Evolutionary conservation across 768 basidiomycete genomes (phyloP).

Genomic region (Lepiota brunneoincarnata): DNA sequence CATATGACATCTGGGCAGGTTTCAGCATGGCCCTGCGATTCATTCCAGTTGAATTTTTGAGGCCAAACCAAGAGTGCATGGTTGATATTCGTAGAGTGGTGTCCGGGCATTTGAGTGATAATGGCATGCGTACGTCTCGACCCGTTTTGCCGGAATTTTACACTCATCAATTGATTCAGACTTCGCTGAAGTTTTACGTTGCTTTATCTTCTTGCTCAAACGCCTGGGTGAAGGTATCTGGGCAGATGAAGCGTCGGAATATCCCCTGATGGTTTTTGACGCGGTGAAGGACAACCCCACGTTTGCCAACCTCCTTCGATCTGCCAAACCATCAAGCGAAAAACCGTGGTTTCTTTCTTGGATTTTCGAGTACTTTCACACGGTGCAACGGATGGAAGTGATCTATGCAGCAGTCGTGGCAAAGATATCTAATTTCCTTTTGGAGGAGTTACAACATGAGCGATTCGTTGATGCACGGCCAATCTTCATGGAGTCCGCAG

Average conservation of each 20-base stretch:
- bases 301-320: slow-evolving; percentile 43
- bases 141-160: slow-evolving; percentile 13
- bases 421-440: slow-evolving; percentile 69
- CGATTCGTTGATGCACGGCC: slow-evolving; percentile 62
- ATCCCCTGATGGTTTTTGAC: slow-evolving; percentile 77
- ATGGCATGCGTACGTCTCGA: slow-evolving; percentile 50
- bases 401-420: slow-evolving; percentile 68
- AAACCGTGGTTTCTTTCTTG: slow-evolving; percentile 54
- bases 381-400: slow-evolving; percentile 41
- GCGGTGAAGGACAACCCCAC: slow-evolving; percentile 76
- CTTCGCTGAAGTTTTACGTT: slow-evolving; percentile 55
- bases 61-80: slow-evolving; percentile 29
- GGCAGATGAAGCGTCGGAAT: slow-evolving; percentile 67
- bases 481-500: slow-evolving; percentile 54
- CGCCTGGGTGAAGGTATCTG: slow-evolving; percentile 60
- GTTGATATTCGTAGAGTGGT: slow-evolving; percentile 53
- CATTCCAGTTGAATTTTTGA: slow-evolving; percentile 44
- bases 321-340: slow-evolving; percentile 22
- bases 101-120: slow-evolving; percentile 57
- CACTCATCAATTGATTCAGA: slow-evolving; percentile 35
- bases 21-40: slow-evolving; percentile 44
- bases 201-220: slow-evolving; percentile 58
- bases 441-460: slow-evolving; percentile 80
- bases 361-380: slow-evolving; percentile 62
- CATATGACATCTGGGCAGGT: slow-evolving; percentile 51